A percentile compares a stretch with the other conserved stretches of the same genome.
phyloP scores from a whole-genome alignment of 306 rosid species.

The Cicer cuneatum region DNA sequence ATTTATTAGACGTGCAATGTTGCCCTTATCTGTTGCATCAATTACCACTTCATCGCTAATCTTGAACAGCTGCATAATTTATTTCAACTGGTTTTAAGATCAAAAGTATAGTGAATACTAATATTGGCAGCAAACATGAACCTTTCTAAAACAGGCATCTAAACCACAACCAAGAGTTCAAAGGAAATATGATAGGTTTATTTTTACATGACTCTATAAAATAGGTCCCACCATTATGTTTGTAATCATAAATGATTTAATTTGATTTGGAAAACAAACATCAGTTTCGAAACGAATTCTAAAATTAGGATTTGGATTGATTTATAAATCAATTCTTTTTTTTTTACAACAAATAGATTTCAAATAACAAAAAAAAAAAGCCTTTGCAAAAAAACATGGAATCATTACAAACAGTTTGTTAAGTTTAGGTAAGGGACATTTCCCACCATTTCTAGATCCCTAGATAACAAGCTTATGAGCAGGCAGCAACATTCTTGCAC shows the following conservation, averaged over 20 bases:
- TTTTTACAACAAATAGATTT: neutral
- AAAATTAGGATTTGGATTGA: neutral
- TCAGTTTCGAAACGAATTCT: neutral
- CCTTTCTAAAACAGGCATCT: neutral
- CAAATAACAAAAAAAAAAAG: neutral
- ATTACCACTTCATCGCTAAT: constrained; percentile 86
- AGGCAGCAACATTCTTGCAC: constrained; percentile 5
- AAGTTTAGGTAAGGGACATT: neutral
- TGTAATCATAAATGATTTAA: constrained; percentile 9
- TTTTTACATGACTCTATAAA: neutral
- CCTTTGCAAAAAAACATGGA: neutral
- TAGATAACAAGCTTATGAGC: neutral
- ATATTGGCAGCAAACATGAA: neutral
- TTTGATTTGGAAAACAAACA: constrained; percentile 6
- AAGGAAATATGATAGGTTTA: constrained; percentile 17
- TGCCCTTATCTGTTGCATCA: constrained; percentile 90
- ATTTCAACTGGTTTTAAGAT: constrained; percentile 32
- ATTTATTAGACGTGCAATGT: constrained; percentile 85
- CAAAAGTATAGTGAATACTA: constrained; percentile 16
- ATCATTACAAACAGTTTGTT: neutral
- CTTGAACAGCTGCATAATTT: constrained; percentile 84
- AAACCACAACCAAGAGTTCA: neutral
- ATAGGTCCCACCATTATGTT: neutral
- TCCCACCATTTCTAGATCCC: constrained; percentile 1
- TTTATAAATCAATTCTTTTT: neutral